Base-by-base conservation (phyloP, 2,329 filamentous ascomycete species). In the Thielaviopsis populi region DNA sequence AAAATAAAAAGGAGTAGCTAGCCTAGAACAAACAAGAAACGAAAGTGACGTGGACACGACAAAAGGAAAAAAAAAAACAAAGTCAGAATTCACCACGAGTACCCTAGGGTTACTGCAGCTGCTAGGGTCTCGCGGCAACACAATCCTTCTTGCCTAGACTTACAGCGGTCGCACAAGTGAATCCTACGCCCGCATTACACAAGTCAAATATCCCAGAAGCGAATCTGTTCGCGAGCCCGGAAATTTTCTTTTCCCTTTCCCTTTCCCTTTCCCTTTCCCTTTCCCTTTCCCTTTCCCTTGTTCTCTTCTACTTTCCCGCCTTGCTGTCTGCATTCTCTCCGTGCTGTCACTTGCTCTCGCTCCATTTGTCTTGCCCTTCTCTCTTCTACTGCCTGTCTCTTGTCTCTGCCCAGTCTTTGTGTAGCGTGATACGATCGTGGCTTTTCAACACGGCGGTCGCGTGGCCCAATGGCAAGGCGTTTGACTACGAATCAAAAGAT, bases 141-240 rank as follows among this genome's bases (percentile, higher is more conserved):
- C 46, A 50, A 50, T 24, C 46, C 46, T 50, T 27, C 6, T 13
- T 2, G 10, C 15, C 10, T 24, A 37, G 8, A 37, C 7, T 7
- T 8, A 4, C 33, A 8, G 33, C 33, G 33, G 46, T 50, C 13
- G 24, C 46, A 50, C 46, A 24, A 24, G 15, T 7, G 10, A 8
- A 10, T 37, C 3, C 33, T 8, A 27, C 53, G 6, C 8, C 17
- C 7, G n/a, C 30, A 27, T 56, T 8, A 13, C 50, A 56, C 50
- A 56, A 56, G 24, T 37, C 50, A 30, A 56, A 56, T 56, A 56
- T 56, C 27, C 50, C 50, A 56, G 50, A 56, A 56, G 50, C 50
- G 50, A 56, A 56, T 48, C 5, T 48, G 41, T 61, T 61, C 43
- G 19, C 13, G 50, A 30, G 50, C 13, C 6, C 27, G 24, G 50